A percentile compares a stretch with the other conserved stretches of the same genome.
Evolutionary conservation across 176 grass and related monocot genomes (phyloP).

Genomic region (Musa itinerans): DNA sequence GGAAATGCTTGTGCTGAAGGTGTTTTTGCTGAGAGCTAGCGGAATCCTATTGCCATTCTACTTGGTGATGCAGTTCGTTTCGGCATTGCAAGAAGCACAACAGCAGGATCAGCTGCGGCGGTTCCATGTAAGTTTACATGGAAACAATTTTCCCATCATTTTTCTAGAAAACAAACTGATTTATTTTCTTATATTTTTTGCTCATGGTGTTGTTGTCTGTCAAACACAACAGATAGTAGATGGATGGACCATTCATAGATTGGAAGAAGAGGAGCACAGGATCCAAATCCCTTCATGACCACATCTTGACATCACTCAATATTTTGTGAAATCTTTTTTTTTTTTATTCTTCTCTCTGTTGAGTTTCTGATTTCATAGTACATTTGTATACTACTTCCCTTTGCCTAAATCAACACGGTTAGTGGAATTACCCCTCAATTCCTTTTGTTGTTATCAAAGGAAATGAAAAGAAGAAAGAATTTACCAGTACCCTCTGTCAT

Average conservation of each 20-base stretch:
- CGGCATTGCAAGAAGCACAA: conserved; percentile 46
- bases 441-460: not conserved
- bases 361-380: not conserved
- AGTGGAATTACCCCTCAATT: no score
- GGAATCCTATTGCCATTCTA: conserved; percentile 69
- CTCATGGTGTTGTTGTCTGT: not conserved
- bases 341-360: not conserved
- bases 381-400: conserved; percentile 6
- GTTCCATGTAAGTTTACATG: conserved; percentile 24
- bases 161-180: not conserved
- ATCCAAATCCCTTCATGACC: conserved; percentile 19
- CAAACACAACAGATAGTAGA: conserved; percentile 13
- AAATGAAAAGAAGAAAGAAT: no score
- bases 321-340: not conserved
- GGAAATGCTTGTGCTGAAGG: conserved; percentile 15
- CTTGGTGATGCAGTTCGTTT: conserved; percentile 48
- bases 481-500: no score
- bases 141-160: not conserved
- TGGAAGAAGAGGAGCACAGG: conserved; percentile 15
- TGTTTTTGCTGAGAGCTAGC: conserved; percentile 49
- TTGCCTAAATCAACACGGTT: not conserved
- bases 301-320: not conserved
- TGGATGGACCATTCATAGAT: not conserved
- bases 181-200: not conserved
- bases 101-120: conserved; percentile 37